Evolutionary conservation across 192 early-diverging fungal species (phyloP).

Genomic region (Backusella sp.): DNA sequence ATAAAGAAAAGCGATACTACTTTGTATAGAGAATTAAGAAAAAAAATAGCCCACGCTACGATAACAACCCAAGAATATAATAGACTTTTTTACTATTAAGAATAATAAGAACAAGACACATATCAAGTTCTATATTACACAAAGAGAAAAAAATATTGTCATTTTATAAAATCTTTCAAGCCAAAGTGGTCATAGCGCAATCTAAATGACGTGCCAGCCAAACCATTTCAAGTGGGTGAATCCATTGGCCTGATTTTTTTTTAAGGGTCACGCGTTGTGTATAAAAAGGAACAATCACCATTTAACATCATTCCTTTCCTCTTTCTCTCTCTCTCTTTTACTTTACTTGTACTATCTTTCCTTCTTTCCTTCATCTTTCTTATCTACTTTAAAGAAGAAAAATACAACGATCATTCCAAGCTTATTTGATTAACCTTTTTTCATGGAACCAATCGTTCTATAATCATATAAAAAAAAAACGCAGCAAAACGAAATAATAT

Average conservation of each 20-base stretch:
- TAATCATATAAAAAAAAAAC: not conserved
- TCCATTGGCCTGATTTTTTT: not conserved
- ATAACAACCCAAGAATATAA: not conserved
- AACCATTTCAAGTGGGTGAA: not conserved
- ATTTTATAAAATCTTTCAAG: not conserved
- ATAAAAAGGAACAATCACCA: not conserved
- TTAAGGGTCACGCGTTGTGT: not conserved
- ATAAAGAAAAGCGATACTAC: not conserved
- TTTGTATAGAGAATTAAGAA: not conserved
- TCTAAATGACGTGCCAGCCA: slow-evolving; percentile 9
- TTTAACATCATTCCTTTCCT: not conserved
- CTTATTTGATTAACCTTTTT: not conserved
- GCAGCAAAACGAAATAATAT: not conserved
- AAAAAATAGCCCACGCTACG: not conserved
- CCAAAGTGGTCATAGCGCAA: slow-evolving; percentile 17
- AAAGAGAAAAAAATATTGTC: slow-evolving; percentile 8
- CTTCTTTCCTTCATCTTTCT: not conserved
- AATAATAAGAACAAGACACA: not conserved
- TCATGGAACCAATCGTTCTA: not conserved
- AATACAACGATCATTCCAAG: not conserved
- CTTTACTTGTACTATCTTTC: not conserved
- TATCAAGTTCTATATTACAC: not conserved
- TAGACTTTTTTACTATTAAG: not conserved
- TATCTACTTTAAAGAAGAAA: not conserved
- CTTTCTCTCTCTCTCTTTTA: not conserved